phyloP scores from a whole-genome alignment of 2,329 filamentous ascomycete genomes.

The Ophiostoma perfectum region DNA sequence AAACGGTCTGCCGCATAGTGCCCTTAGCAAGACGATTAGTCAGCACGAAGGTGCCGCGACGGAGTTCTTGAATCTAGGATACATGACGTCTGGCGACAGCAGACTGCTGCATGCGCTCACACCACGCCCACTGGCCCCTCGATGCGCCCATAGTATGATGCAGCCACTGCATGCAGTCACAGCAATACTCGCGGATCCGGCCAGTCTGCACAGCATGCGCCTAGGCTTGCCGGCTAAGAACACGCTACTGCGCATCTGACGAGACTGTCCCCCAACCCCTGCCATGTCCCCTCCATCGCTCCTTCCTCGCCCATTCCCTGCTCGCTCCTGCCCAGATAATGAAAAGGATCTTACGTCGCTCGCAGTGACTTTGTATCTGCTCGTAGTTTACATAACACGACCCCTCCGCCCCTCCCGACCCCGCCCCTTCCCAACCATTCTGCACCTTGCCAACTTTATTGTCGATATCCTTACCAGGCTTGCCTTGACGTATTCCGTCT shows the following conservation, averaged over 20 bases:
- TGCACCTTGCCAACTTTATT: neutral
- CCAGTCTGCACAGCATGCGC: slow-evolving; percentile 3
- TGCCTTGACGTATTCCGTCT: neutral
- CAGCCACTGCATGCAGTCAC: neutral
- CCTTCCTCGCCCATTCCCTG: neutral
- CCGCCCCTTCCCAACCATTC: slow-evolving; percentile 10
- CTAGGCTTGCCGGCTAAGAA: neutral
- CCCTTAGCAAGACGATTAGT: neutral
- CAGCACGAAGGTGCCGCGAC: neutral
- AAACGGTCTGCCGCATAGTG: neutral
- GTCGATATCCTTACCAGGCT: neutral
- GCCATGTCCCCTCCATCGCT: neutral
- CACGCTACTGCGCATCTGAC: slow-evolving; percentile 12
- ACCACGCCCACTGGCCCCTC: neutral
- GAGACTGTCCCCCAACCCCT: neutral
- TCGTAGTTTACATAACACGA: slow-evolving; percentile 17
- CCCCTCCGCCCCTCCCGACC: slow-evolving; percentile 20
- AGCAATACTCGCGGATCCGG: no score
- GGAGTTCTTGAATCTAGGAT: neutral
- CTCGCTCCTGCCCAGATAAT: neutral
- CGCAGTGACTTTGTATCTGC: neutral
- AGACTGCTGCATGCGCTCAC: neutral
- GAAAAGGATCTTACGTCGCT: neutral
- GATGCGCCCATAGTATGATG: neutral
- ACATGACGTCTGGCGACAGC: neutral